Conservation (phyloP, 257 asterid species). For the Nicotiana noctiflora region DNA sequence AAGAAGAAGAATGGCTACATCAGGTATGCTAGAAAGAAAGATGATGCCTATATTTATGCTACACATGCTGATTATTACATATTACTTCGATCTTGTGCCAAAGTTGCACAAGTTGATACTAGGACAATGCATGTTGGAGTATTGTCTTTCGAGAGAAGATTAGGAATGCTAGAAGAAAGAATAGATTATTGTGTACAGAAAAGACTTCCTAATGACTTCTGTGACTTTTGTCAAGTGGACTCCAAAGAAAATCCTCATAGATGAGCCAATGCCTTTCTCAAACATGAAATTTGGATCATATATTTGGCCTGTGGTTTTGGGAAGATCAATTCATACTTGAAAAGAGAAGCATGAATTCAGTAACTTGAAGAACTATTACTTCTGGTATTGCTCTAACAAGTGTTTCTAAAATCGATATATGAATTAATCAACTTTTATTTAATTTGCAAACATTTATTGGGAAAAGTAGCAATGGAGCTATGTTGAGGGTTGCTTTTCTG, state of each 20-base stretch:
- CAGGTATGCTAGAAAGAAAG: constrained; percentile 40
- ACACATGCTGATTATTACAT: constrained; percentile 76
- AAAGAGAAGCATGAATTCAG: too few relatives aligned
- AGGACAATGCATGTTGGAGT: constrained; percentile 64
- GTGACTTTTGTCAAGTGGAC: constrained; percentile 23
- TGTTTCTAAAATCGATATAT: too few relatives aligned
- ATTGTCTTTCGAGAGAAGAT: constrained; percentile 58
- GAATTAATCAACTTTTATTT: too few relatives aligned
- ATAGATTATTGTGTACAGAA: constrained; percentile 30
- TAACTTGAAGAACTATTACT: too few relatives aligned
- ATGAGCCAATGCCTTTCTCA: not conserved
- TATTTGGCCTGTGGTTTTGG: too few relatives aligned
- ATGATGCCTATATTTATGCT: constrained; percentile 36
- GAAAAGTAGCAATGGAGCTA: too few relatives aligned
- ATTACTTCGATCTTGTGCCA: constrained; percentile 66
- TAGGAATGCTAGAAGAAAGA: constrained; percentile 45
- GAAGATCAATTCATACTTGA: too few relatives aligned
- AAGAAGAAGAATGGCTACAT: constrained; percentile 33
- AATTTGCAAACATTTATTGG: too few relatives aligned
- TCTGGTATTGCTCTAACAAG: too few relatives aligned
- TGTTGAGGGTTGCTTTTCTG: too few relatives aligned
- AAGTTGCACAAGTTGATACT: constrained; percentile 52
- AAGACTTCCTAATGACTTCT: constrained; percentile 15
- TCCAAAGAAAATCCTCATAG: not conserved
- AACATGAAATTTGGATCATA: too few relatives aligned